Conservation (phyloP, 495 filamentous ascomycete genomes). For the Penicillium parvum region DNA sequence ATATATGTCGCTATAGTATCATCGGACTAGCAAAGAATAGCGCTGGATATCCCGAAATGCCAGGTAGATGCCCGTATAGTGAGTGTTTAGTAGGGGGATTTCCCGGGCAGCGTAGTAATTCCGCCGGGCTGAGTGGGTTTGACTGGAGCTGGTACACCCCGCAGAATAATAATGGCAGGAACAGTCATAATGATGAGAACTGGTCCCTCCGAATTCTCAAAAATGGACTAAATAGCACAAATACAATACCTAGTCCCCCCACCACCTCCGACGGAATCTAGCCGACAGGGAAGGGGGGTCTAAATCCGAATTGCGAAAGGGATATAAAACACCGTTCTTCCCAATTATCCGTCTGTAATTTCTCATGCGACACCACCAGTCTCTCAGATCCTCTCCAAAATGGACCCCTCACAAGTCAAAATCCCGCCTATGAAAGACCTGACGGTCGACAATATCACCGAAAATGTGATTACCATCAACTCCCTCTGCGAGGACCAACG, state of each 20-base stretch:
- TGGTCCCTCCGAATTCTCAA: too few relatives aligned
- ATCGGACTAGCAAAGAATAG: neutral
- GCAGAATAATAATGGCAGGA: too few relatives aligned
- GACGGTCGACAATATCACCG: constrained; percentile 79
- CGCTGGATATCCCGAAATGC: neutral
- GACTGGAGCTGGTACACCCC: neutral
- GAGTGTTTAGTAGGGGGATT: neutral
- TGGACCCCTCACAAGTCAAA: constrained; percentile 50
- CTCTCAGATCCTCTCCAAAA: constrained; percentile 18
- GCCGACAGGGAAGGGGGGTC: too few relatives aligned
- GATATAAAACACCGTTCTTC: too few relatives aligned
- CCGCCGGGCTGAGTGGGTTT: constrained; percentile 9
- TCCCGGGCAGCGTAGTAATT: constrained; percentile 9
- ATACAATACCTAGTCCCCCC: too few relatives aligned
- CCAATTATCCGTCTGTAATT: neutral
- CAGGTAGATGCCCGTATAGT: neutral
- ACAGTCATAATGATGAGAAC: too few relatives aligned
- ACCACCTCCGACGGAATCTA: too few relatives aligned
- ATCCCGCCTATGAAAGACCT: constrained; percentile 65
- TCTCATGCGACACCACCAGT: neutral
- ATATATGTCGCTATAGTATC: too few relatives aligned
- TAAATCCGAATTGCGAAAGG: too few relatives aligned
- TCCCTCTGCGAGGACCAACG: constrained; percentile 62
- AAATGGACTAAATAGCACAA: too few relatives aligned
- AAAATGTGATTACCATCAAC: constrained; percentile 70